Base-by-base conservation (phyloP, 2,329 filamentous ascomycete genomes). In the Exophiala sp. region DNA sequence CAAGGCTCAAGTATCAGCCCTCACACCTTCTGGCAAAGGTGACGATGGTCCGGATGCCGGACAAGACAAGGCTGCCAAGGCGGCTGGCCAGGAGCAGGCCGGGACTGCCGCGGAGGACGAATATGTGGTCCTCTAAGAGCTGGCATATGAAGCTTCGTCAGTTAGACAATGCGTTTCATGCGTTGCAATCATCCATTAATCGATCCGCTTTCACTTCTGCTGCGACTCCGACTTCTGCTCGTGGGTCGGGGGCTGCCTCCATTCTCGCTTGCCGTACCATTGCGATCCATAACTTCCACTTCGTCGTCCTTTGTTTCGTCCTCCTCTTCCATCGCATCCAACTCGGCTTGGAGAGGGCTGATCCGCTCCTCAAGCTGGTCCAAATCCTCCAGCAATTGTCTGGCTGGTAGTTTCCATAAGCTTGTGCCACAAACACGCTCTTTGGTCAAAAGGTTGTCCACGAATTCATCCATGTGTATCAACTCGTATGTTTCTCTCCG, bases 381-480 rank as follows among this genome's bases (percentile, higher is more conserved):
- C 66, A 95, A 65, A 66, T 98, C 93, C 71, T 98, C 93, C 57
- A 98, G 66, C 44, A 87, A 78, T 58, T 86, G 82, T 60, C 93
- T 76, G 52, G 82, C 82, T 2, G 90, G 87, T 76, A 98, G 78
- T 72, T 95, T 95, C 82, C 88, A 94, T 60, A 98, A 65, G 64
- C 84, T 94, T 2, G 93, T 97, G 30, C 83, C 91, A 65, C 91
- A 97, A 0, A 96, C 84, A 45, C 93, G 78, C 50, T 94, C 88
- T 69, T 95, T 95, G 0, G 80, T 85, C 56, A 98, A 73, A 58
- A 98, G 70, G 55, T 96, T 89, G 66, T 98, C 93, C 48, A 97
- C 81, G 66, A 98, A 97, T 61, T 91, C 84, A 68, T 98, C 93
- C 69, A 98, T 75, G 63, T 80, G 85, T 2, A 88, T 93, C 60